Evolutionary conservation across 164 flowering plant genomes (phyloP).

Genomic region (Macadamia tetraphylla): DNA sequence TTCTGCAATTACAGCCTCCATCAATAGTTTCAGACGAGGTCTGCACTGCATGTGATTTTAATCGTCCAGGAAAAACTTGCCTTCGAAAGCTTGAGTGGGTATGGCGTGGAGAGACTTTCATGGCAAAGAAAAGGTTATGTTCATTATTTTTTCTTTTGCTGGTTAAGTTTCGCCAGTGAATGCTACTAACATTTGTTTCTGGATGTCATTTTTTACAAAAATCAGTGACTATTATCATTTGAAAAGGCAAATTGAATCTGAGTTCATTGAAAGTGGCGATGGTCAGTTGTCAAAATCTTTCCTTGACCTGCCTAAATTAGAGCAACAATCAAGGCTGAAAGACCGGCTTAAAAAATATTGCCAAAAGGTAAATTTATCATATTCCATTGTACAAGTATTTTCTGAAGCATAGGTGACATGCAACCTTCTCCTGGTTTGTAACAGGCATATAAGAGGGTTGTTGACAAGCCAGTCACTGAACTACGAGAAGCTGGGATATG

Average conservation of each 20-base stretch:
- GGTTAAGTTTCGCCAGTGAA: neutral
- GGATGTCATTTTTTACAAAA: neutral
- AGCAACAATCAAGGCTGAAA: slow-evolving; percentile 77
- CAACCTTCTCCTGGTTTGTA: slow-evolving; percentile 3
- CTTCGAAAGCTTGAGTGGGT: slow-evolving; percentile 99
- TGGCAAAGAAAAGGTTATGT: slow-evolving; percentile 85
- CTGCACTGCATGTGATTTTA: slow-evolving; percentile 98
- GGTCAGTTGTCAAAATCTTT: slow-evolving; percentile 69
- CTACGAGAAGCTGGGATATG: slow-evolving; percentile 97
- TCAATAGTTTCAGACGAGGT: slow-evolving; percentile 93
- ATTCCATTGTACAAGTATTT: neutral
- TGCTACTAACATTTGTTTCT: slow-evolving; percentile 6
- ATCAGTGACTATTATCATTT: slow-evolving; percentile 90
- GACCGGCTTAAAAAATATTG: slow-evolving; percentile 95
- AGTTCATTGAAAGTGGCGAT: slow-evolving; percentile 53
- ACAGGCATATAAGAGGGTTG: slow-evolving; percentile 92
- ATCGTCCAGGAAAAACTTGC: slow-evolving; percentile 97
- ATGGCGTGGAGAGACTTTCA: slow-evolving; percentile 96
- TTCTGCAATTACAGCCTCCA: slow-evolving; percentile 64
- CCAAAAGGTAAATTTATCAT: slow-evolving; percentile 63
- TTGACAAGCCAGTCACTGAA: slow-evolving; percentile 90
- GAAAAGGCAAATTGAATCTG: slow-evolving; percentile 97
- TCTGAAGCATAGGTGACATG: neutral
- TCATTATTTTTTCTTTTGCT: slow-evolving; percentile 8
- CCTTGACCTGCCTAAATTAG: slow-evolving; percentile 75